These are phyloP conservation scores for Oryza punctata DNA, from an alignment of 176 grass and related monocot genomes.

Conservation along the genomic window DNA sequence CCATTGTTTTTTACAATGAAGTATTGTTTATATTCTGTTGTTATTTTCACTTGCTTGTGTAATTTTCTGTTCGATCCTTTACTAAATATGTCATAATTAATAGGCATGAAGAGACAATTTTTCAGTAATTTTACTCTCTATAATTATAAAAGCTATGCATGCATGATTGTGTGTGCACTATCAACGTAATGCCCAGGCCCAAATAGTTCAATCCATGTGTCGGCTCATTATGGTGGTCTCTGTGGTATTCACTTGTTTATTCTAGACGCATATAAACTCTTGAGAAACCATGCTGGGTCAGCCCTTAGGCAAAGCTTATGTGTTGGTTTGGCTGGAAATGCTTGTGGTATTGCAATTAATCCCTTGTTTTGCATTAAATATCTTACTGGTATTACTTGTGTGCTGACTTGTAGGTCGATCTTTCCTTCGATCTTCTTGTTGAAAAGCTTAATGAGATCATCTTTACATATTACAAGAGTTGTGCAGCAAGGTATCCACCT, in stretches of 20 bases:
- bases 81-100: constrained; percentile 1
- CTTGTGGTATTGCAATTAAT: constrained; percentile 9
- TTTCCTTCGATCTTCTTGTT: constrained; percentile 96
- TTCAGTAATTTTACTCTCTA: not conserved
- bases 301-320: constrained; percentile 12
- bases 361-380: constrained; percentile 26
- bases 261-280: constrained; percentile 37
- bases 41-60: constrained; percentile 17
- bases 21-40: not conserved
- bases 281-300: constrained; percentile 1
- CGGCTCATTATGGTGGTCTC: not conserved
- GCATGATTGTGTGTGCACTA: constrained; percentile 22
- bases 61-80: not conserved
- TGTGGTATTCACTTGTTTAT: not conserved
- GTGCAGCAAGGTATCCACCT: constrained; percentile 71
- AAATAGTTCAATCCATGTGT: not conserved
- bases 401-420: constrained; percentile 75
- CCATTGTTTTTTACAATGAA: constrained; percentile 8
- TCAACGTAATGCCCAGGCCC: constrained; percentile 14
- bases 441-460: constrained; percentile 95
- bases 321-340: constrained; percentile 25
- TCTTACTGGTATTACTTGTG: constrained; percentile 27
- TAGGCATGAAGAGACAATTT: not conserved
- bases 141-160: not conserved
- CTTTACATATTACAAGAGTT: constrained; percentile 98